Conservation (phyloP, 768 basidiomycete species). For the Rhodotorula sphaerocarpa region DNA sequence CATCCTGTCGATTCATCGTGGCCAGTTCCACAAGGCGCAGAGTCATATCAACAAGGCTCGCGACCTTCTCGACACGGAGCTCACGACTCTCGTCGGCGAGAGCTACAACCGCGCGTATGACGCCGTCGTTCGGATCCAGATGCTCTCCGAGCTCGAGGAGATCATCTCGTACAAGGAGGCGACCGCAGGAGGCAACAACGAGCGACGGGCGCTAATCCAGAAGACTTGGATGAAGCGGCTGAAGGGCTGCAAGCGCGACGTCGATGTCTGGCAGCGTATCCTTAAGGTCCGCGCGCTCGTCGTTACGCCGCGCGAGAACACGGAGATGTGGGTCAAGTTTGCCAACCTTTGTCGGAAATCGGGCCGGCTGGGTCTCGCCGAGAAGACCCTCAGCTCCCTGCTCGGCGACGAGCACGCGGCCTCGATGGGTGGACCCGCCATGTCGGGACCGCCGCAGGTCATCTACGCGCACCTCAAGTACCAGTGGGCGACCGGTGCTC, state of each 20-base stretch:
- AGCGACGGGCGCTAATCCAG: constrained; percentile 78
- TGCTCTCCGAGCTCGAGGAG: constrained; percentile 95
- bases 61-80: constrained; percentile 80
- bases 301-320: constrained; percentile 83
- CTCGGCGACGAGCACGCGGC: constrained; percentile 56
- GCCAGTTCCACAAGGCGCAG: constrained; percentile 84
- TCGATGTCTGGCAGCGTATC: constrained; percentile 97
- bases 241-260: constrained; percentile 93
- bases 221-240: constrained; percentile 96
- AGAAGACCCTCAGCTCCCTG: constrained; percentile 91
- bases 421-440: constrained; percentile 25
- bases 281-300: constrained; percentile 92
- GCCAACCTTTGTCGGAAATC: constrained; percentile 93
- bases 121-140: constrained; percentile 92
- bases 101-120: constrained; percentile 96
- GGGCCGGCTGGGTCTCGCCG: constrained; percentile 86
- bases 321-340: constrained; percentile 98
- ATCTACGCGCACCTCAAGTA: constrained; percentile 93
- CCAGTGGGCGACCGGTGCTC: constrained; percentile 81
- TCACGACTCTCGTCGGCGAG: constrained; percentile 85
- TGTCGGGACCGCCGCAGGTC: constrained; percentile 83
- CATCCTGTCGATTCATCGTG: constrained; percentile 89
- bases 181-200: constrained; percentile 67
- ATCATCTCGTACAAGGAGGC: constrained; percentile 92
- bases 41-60: constrained; percentile 85